Base-by-base conservation (phyloP, 1,284 basidiomycete species). In the Fomitiporia mediterranea region DNA sequence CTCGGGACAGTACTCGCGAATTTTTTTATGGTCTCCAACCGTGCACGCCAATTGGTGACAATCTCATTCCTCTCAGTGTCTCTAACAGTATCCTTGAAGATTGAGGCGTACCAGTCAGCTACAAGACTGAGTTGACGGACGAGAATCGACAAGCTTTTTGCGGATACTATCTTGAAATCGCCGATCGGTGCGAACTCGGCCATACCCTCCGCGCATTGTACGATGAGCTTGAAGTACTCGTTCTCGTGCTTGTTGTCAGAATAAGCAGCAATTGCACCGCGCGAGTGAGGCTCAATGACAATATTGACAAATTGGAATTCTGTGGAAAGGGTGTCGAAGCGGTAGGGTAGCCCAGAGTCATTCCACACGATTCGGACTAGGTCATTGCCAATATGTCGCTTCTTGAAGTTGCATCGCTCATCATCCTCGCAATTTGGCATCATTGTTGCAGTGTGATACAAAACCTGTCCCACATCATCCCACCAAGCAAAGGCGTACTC, bases 401-500 rank as follows among this genome's bases (percentile, higher is more conserved):
- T 97, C 75, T 98, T 98, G 75, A 83, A 80, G 59, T 82, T 86
- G 66, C 80, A 86, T 50, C 82, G 77, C 0, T 82, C 81, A 66
- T 94, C 88, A 53, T 80, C 70, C 4, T 78, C 68, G n/a, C 75
- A 70, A 51, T 84, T 89, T 2, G 97, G 97, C 97, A 99, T 99
- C 73, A 99, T 84, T 1, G 97, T 99, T 2, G 96, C 91, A 0
- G 94, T 89, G 70, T 99, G 97, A 70, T 93, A 99, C 52, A 98
- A 80, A 58, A 98, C 84, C 68, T 99, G 97, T 15, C 89, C 87
- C 43, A 98, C 95, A 66, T 98, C 94, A 70, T 99, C 94, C 88
- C 94, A 95, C 95, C 96, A 99, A 0, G 95, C 94, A 66, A 99
- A 99, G 0, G 94, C 91, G 66, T 94, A 96, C 70, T 98, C 93